These are phyloP conservation scores for Arabis alpina DNA, from an alignment of 345 rosid species.

Conservation along the genomic window DNA sequence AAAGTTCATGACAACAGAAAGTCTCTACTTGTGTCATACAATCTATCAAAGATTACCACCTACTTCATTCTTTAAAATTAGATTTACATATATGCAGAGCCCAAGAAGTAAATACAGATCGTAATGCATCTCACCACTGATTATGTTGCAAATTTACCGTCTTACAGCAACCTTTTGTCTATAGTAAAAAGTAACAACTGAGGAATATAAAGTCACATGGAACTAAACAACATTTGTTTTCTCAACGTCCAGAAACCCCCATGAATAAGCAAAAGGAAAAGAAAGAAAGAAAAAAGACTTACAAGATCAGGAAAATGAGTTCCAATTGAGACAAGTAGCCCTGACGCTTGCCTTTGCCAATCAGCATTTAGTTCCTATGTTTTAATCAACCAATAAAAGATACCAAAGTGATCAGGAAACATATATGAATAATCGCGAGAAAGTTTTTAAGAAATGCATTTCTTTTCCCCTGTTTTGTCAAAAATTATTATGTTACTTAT, in stretches of 20 bases:
- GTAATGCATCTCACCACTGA: constrained; percentile 14
- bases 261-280: constrained; percentile 3
- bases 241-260: constrained; percentile 6
- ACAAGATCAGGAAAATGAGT: constrained; percentile 93
- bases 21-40: constrained; percentile 23
- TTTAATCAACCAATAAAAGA: constrained; percentile 28
- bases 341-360: constrained; percentile 94
- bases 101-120: constrained; percentile 16
- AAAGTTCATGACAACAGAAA: constrained; percentile 28
- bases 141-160: background rate
- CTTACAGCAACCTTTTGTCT: constrained; percentile 8
- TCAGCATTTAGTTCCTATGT: constrained; percentile 80
- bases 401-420: constrained; percentile 6
- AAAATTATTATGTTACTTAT: constrained; percentile 2
- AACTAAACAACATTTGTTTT: constrained; percentile 21
- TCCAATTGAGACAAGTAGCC: constrained; percentile 89
- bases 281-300: constrained; percentile 40
- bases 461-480: constrained; percentile 15
- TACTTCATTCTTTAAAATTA: constrained; percentile 30
- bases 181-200: constrained; percentile 10
- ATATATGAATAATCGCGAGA: background rate
- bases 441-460: background rate
- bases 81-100: constrained; percentile 16
- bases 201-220: constrained; percentile 22
- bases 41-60: constrained; percentile 29